A percentile compares a stretch with the other conserved stretches of the same genome.
phyloP scores from a whole-genome alignment of 2,329 filamentous ascomycete species.

The Diaporthe velutina region DNA sequence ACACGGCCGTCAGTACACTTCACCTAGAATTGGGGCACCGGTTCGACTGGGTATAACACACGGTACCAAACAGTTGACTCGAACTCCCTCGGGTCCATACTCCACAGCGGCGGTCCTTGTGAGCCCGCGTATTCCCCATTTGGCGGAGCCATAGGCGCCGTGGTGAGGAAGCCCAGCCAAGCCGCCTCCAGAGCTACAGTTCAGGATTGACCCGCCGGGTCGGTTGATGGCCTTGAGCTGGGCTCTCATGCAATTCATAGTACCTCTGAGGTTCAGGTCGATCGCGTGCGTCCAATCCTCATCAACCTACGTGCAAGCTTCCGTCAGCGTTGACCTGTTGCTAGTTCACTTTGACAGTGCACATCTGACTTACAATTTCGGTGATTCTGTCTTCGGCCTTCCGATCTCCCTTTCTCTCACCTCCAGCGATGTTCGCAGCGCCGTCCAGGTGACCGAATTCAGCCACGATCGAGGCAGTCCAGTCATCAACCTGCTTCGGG shows the following conservation, averaged over 20 bases:
- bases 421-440: background rate
- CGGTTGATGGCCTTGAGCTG: background rate
- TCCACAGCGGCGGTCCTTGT: background rate
- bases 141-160: background rate
- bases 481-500: background rate
- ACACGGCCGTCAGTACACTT: background rate
- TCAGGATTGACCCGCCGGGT: conserved; percentile 4
- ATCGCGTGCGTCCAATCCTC: background rate
- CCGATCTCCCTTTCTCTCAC: background rate
- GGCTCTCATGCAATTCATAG: conserved; percentile 7
- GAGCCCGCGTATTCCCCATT: conserved; percentile 3
- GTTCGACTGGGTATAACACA: background rate
- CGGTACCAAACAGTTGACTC: background rate
- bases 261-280: background rate
- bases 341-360: no score
- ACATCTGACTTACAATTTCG: background rate
- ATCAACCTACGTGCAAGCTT: background rate
- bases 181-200: background rate
- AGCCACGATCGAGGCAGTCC: background rate
- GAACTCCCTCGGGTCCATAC: background rate
- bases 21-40: no score
- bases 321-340: background rate
- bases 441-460: background rate
- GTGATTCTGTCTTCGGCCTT: background rate
- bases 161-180: background rate